These are phyloP conservation scores for Dipodascopsis uninucleata DNA, from an alignment of 805 yeast genomes.

Conservation along the genomic window DNA sequence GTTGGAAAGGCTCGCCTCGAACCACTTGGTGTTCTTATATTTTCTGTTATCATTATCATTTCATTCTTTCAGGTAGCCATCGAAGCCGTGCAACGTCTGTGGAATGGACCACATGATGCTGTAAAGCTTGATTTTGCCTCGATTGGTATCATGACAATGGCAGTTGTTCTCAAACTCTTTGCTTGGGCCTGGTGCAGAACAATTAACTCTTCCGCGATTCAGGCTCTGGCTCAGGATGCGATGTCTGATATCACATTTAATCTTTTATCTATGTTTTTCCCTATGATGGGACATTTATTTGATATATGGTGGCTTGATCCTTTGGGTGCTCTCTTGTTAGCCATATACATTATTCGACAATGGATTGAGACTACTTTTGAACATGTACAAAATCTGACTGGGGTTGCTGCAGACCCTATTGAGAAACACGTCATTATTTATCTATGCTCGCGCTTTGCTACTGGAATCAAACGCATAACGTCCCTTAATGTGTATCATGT, in stretches of 20 bases:
- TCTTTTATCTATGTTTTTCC: slow-evolving; percentile 59
- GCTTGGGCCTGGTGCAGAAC: slow-evolving; percentile 64
- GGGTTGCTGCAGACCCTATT: slow-evolving; percentile 51
- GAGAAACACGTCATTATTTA: slow-evolving; percentile 57
- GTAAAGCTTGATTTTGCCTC: slow-evolving; percentile 51
- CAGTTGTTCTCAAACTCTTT: slow-evolving; percentile 56
- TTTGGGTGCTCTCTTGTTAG: slow-evolving; percentile 53
- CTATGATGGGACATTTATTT: slow-evolving; percentile 52
- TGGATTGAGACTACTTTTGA: slow-evolving; percentile 55
- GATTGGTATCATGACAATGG: slow-evolving; percentile 55
- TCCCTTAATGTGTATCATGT: slow-evolving; percentile 58
- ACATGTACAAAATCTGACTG: slow-evolving; percentile 60
- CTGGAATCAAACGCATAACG: slow-evolving; percentile 52
- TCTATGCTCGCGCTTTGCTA: slow-evolving; percentile 55
- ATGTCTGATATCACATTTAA: slow-evolving; percentile 74
- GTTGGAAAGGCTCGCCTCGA: slow-evolving; percentile 59
- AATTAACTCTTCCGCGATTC: slow-evolving; percentile 62
- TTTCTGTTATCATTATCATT: slow-evolving; percentile 63
- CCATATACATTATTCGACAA: slow-evolving; percentile 50
- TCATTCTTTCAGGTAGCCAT: slow-evolving; percentile 70
- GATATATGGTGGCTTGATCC: slow-evolving; percentile 53
- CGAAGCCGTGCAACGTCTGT: slow-evolving; percentile 42
- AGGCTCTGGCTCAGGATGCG: slow-evolving; percentile 80
- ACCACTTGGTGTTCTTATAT: slow-evolving; percentile 72
- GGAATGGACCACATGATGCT: slow-evolving; percentile 27